Evolutionary conservation across 208 protist genomes (phyloP), one percentile per base, ranked within the genome.

Genomic region (Trypanosomatidae sp.): DNA sequence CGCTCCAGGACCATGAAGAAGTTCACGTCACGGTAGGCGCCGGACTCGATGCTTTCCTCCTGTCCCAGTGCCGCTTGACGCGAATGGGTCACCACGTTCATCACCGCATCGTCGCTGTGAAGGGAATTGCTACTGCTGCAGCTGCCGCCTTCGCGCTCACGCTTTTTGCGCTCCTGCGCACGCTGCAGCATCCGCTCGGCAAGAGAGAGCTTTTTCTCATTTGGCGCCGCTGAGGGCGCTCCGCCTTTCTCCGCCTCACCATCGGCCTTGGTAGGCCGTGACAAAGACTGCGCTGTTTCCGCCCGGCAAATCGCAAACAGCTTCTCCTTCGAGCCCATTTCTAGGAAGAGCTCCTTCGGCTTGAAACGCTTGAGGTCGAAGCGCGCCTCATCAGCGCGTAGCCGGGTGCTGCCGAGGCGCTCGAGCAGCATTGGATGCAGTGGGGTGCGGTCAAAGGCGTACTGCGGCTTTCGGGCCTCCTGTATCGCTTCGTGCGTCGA

Each of bases 401-500:
- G 74, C 39, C 80, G 80, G 36, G 81, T 86, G 53, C 71, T 60
- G 59, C 81, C 88, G 25, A 97, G 52, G 3, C 69, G 52, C 30
- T 94, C 87, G 15, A 95, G 52, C 81, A 96, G 74, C 81, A 98
- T 88, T 3, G 94, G 94, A 74, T 98, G 94, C 8, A 95, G 59
- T 0, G 92, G 89, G 12, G 82, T 93, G 44, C 83, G 77, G 60
- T 95, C 92, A 62, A 94, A 94, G 58, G 83, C 77, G 82, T 89
- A 95, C 67, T 97, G 68, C 41, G 83, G 80, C 82, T 91, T 83
- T 39, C 89, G 84, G 0, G 94, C 91, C 58, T 91, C 84, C 60
- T 95, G 89, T 67, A 98, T 97, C 0, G 80, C 90, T 43, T 97
- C 89, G 73, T 93, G 88, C n/a, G 91, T 96, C 10, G 94, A 83